Base-by-base conservation (phyloP, 768 basidiomycete species). In the Clitopilus passeckerianus region DNA sequence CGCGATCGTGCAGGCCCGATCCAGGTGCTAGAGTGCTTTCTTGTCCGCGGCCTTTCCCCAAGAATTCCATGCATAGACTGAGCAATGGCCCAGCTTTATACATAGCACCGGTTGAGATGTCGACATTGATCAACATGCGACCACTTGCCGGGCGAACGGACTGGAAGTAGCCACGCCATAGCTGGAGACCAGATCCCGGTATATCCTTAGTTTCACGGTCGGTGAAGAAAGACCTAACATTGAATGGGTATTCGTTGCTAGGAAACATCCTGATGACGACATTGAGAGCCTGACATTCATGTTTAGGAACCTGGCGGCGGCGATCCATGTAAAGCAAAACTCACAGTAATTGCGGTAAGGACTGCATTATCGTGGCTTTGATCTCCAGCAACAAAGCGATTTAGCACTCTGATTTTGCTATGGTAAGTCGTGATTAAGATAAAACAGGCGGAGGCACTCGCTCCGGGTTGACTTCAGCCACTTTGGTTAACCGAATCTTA, bases 151-250 rank as follows among this genome's bases (percentile, higher is more conserved):
- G 88, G 15, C 88, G 77, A 8, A 89, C 80, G 0, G 84, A 86
- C 66, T 89, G 88, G 70, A 89, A 90, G 59, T 89, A 90, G 0
- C 87, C 88, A 1, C 88, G 79, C 87, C 88, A 89, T 1, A 90
- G 72, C 12, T 81, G 75, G 5, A 90, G 75, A 1, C 87, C 88
- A 18, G 56, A 44, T 24, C 77, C 77, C 18, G 46, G 46, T 12
- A 79, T 75, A 60, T 77, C 74, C 62, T 78, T 82, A 10, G 74
- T 79, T 63, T 86, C 87, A 1, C 70, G 69, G 43, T 82, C 71
- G 0, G 87, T 89, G 66, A 87, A 90, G 71, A 90, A 90, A 0
- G 85, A 87, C 0, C 87, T 79, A n/a, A 86, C 80, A 58, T 89
- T 87, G 73, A 86, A 89, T 0, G 89, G 86, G 56, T 83, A 87